Percentiles rank a stretch among this genome's conserved stretches.
Conservation (phyloP, 495 filamentous ascomycete genomes). For the Saxispiralis lemnorum region DNA sequence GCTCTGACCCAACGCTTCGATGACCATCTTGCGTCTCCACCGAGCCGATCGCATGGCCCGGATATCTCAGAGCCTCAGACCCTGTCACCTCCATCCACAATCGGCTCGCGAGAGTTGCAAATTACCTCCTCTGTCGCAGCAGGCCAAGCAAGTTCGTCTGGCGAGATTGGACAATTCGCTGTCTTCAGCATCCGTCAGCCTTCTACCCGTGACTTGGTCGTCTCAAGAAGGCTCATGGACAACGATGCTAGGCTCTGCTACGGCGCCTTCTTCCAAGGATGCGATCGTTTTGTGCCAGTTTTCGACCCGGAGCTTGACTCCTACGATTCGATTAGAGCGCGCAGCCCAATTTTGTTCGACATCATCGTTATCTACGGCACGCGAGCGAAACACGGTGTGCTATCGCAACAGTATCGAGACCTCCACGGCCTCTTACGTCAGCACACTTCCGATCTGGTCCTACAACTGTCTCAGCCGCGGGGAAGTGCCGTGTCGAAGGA, state of each 20-base stretch:
- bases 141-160: background rate
- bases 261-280: conserved; percentile 1
- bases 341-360: conserved; percentile 20
- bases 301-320: conserved; percentile 6
- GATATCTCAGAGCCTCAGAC: background rate
- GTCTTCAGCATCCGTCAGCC: background rate
- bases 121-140: background rate
- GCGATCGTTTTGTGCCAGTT: conserved; percentile 6
- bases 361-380: conserved; percentile 34
- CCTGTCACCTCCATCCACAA: background rate
- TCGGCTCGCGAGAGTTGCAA: background rate
- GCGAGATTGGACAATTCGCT: background rate
- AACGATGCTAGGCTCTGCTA: background rate
- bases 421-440: conserved; percentile 10
- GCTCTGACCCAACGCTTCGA: background rate
- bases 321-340: conserved; percentile 3
- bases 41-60: background rate
- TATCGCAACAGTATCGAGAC: conserved; percentile 15
- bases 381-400: conserved; percentile 25
- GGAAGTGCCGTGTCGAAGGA: conserved; percentile 19
- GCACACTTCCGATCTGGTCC: conserved; percentile 25
- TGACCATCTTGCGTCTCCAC: background rate
- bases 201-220: background rate
- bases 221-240: background rate
- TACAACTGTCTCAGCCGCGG: conserved; percentile 16